Evolutionary conservation across 2,329 filamentous ascomycete species (phyloP), one percentile per base, ranked within the genome.

Genomic region (Colletotrichum higginsianum): DNA sequence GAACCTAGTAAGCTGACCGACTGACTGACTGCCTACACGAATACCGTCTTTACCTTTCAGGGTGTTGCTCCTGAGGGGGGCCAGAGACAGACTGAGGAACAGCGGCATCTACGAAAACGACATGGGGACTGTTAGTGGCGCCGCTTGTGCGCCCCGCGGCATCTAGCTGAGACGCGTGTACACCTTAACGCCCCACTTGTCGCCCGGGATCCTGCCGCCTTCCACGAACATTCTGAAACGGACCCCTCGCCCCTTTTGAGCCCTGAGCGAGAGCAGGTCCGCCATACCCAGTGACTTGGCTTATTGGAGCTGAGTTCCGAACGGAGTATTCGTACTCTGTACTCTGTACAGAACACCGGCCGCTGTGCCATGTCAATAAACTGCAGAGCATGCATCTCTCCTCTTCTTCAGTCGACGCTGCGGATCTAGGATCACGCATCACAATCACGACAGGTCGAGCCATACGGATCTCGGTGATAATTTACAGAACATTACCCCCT

Each of bases 131-230:
- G 65, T 64, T 68, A 63, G 65, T 47, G 44, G 42, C 38, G 47
- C 46, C 53, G 30, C 35, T 16, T 44, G 64, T 64, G n/a, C 18
- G 46, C 64, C 53, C 53, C 53, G 60, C 69, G 16, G 47, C 60
- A 64, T 69, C 53, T 60, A 72, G n/a, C 46, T 69, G 66, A 72
- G 65, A 72, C 69, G 65, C 69, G 47, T 69, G 69, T 72, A 72
- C 69, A 42, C 60, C 30, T 47, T 69, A 60, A 64, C 66, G 60
- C 21, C 47, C 69, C 69, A 63, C 66, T 69, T 46, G 35, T 56
- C n/a, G 56, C 26, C 68, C 44, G 15, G 65, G 69, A 72, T 72
- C 52, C 15, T 68, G 65, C 38, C 46, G 69, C 58, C 35, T 72
- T 71, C 61, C 21, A 71, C 61, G 56, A 66, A 71, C 55, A 71